Conservation (phyloP, 345 rosid species). For the Trapa bicornis region DNA sequence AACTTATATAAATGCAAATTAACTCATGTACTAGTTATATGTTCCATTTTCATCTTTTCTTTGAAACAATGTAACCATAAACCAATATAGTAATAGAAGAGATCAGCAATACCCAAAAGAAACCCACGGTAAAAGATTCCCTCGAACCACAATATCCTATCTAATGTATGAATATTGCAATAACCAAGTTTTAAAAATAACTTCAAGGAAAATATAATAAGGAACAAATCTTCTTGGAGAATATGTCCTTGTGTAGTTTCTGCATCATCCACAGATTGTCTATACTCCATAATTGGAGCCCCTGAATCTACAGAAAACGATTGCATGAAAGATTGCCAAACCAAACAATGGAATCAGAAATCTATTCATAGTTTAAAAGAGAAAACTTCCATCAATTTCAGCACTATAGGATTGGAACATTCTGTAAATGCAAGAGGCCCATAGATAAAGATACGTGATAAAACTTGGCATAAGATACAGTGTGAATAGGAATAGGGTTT, state of each 20-base stretch:
- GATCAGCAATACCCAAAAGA: no score
- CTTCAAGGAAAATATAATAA: no score
- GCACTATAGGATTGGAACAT: neutral
- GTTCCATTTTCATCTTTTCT: no score
- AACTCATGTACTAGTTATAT: no score
- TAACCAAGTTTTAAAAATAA: no score
- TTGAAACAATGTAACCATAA: no score
- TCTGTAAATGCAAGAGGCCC: neutral
- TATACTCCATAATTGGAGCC: conserved; percentile 69
- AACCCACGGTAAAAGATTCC: no score
- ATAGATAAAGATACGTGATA: neutral
- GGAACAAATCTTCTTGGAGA: conserved; percentile 21
- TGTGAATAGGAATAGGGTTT: neutral
- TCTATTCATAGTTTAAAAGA: neutral
- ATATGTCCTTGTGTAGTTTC: conserved; percentile 52
- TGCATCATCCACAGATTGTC: conserved; percentile 61
- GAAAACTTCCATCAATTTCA: neutral
- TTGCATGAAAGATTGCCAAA: conserved; percentile 17
- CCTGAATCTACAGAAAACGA: conserved; percentile 70
- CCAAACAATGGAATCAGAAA: neutral
- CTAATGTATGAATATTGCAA: no score
- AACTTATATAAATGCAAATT: no score
- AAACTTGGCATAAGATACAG: neutral
- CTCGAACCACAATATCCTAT: no score
- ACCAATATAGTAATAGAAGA: no score